A percentile compares a stretch with the other conserved stretches of the same genome.
Evolutionary conservation across 2,329 filamentous ascomycete genomes (phyloP).

Genomic region (Epichloe uncinata): DNA sequence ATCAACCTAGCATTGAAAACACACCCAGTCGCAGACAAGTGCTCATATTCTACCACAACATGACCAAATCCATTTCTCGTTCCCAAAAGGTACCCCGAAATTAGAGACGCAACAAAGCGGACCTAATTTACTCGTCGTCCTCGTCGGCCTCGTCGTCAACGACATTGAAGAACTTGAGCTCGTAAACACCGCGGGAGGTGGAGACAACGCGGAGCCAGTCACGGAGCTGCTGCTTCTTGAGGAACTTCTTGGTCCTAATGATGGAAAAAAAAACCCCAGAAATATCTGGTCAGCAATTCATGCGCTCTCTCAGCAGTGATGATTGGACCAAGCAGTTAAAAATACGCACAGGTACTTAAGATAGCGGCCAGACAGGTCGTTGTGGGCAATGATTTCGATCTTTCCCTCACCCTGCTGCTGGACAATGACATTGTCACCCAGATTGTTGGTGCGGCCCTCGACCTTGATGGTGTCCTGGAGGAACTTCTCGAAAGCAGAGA

Average conservation of each 20-base stretch:
- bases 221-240: slow-evolving; percentile 99
- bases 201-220: slow-evolving; percentile 99
- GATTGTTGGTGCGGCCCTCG: too few relatives aligned
- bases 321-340: too few relatives aligned
- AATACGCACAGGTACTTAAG: too few relatives aligned
- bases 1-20: not conserved
- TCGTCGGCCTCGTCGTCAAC: slow-evolving; percentile 96
- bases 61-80: slow-evolving; percentile 1
- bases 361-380: too few relatives aligned
- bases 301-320: too few relatives aligned
- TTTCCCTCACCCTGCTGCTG: too few relatives aligned
- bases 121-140: slow-evolving; percentile 78
- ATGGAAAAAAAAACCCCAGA: not conserved
- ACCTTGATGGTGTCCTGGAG: too few relatives aligned
- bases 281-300: too few relatives aligned
- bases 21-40: not conserved
- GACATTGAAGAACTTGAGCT: slow-evolving; percentile 99
- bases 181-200: slow-evolving; percentile 95
- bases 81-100: not conserved
- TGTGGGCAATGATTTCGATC: too few relatives aligned
- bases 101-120: slow-evolving; percentile 3
- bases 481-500: too few relatives aligned
- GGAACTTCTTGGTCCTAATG: slow-evolving; percentile 96
- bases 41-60: not conserved
- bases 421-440: too few relatives aligned